A percentile compares a stretch with the other conserved stretches of the same genome.
Conservation (phyloP, 2,329 filamentous ascomycete species). For the Neofusicoccum parvum region DNA sequence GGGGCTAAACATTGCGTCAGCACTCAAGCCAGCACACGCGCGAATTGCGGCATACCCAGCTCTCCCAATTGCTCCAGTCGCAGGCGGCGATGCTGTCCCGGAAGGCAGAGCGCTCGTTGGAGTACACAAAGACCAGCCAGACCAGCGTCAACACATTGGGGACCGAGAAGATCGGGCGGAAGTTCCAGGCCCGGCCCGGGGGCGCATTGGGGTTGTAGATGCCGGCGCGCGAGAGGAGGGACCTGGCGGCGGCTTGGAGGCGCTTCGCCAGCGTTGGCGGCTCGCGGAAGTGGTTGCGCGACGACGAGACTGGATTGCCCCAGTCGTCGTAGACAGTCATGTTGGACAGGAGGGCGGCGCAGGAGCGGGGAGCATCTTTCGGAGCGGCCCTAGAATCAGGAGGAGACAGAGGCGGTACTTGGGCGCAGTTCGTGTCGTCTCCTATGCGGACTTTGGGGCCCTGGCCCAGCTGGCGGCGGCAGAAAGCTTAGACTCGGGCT, state of each 20-base stretch:
- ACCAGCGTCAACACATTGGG: constrained; percentile 68
- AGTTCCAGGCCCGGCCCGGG: constrained; percentile 9
- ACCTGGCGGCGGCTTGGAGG: constrained; percentile 32
- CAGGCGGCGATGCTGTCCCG: constrained; percentile 70
- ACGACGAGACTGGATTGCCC: constrained; percentile 38
- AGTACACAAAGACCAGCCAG: constrained; percentile 78
- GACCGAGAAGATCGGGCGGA: constrained; percentile 36
- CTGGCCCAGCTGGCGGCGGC: not conserved
- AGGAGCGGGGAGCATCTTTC: constrained; percentile 13
- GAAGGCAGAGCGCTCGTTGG: constrained; percentile 83
- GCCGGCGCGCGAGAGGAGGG: constrained; percentile 16
- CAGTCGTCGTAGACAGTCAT: constrained; percentile 45
- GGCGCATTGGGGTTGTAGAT: constrained; percentile 12
- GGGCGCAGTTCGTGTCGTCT: constrained; percentile 1
- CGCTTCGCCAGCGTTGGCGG: constrained; percentile 37
- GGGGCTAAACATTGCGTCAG: constrained; percentile 59
- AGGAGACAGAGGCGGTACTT: not conserved
- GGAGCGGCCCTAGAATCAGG: not conserved
- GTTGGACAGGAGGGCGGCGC: constrained; percentile 22
- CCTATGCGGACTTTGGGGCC: not conserved
- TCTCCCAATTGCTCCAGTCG: constrained; percentile 85
- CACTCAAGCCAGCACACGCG: not conserved
- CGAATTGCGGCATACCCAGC: constrained; percentile 67
- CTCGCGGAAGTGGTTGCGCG: constrained; percentile 34
- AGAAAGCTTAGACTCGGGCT: constrained; percentile 3